phyloP scores from a whole-genome alignment of 2,329 filamentous ascomycete genomes.

The Thelonectria blattea region DNA sequence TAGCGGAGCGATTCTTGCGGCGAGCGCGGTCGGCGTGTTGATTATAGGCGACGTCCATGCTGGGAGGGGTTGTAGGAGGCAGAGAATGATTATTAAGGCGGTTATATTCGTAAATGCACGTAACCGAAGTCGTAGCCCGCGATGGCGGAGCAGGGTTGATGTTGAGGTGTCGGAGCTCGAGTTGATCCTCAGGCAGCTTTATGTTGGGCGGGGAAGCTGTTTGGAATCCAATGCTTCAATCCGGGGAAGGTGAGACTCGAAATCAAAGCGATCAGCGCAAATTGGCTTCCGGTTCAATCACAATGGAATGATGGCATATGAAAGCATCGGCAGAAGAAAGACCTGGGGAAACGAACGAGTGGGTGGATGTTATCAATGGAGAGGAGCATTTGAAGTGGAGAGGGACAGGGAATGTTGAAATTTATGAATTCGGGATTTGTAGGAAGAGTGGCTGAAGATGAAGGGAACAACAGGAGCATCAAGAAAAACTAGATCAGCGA shows the following conservation, averaged over 20 bases:
- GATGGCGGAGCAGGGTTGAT: background rate
- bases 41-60: slow-evolving; percentile 65
- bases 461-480: background rate
- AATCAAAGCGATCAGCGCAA: slow-evolving; percentile 12
- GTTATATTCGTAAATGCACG: background rate
- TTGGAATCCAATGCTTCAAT: background rate
- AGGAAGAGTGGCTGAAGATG: slow-evolving; percentile 6
- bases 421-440: slow-evolving; percentile 2
- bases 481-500: no score
- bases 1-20: slow-evolving; percentile 64
- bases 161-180: background rate
- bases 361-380: background rate
- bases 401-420: slow-evolving; percentile 10
- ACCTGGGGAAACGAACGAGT: slow-evolving; percentile 5
- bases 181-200: background rate
- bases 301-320: slow-evolving; percentile 31
- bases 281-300: slow-evolving; percentile 1
- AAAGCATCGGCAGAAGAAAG: slow-evolving; percentile 19
- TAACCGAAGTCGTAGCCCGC: background rate
- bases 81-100: background rate
- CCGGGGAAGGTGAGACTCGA: slow-evolving; percentile 1
- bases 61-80: background rate
- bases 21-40: slow-evolving; percentile 63
- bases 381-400: slow-evolving; percentile 3
- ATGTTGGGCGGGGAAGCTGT: background rate